Conservation (phyloP, 495 filamentous ascomycete genomes). For the Lasiosphaeria ovina region DNA sequence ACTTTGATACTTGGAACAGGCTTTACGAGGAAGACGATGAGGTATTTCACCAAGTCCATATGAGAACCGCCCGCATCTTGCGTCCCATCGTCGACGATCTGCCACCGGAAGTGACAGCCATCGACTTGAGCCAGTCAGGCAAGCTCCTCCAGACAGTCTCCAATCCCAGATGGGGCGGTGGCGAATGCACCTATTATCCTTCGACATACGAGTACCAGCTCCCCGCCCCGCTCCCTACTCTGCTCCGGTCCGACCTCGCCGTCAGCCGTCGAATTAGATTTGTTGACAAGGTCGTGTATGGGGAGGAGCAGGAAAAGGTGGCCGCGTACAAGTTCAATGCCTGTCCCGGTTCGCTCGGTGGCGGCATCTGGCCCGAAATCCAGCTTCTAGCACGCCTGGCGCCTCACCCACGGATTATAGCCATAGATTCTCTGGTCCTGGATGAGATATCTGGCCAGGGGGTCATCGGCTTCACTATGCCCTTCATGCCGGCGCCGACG, state of each 20-base stretch:
- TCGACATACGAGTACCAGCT: neutral
- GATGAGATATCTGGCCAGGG: conserved; percentile 29
- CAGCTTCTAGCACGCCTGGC: conserved; percentile 4
- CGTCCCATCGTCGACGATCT: neutral
- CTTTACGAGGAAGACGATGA: too few species aligned
- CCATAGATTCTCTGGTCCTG: conserved; percentile 37
- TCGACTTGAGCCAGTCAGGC: neutral
- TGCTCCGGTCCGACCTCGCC: neutral
- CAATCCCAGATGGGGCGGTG: neutral
- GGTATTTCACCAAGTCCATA: too few species aligned
- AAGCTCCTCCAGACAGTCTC: neutral
- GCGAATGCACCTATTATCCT: neutral
- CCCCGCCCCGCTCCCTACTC: neutral
- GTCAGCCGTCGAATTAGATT: neutral
- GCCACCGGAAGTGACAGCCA: neutral
- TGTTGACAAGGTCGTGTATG: neutral
- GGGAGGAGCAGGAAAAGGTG: neutral
- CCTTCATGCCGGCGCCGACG: conserved; percentile 36
- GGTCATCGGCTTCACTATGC: conserved; percentile 42
- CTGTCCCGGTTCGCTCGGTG: too few species aligned
- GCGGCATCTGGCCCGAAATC: neutral
- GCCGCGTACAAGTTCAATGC: neutral
- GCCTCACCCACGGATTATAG: conserved; percentile 36
- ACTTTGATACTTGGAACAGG: too few species aligned
- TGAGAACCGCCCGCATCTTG: neutral